phyloP scores from a whole-genome alignment of 2,329 filamentous ascomycete genomes.

The Dactylellina drechsleri region DNA sequence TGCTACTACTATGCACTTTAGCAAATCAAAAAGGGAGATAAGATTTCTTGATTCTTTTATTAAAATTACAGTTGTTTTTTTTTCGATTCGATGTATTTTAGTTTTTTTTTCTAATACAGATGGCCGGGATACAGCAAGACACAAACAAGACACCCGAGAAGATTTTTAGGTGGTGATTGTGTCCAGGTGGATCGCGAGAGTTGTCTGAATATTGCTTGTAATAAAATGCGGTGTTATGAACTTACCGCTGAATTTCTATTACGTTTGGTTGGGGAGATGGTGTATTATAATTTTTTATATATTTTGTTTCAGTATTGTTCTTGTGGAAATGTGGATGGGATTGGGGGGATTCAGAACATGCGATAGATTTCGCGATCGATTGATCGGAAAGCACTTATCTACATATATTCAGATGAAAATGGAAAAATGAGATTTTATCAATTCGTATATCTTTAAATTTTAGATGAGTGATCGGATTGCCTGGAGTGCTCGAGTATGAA shows the following conservation, averaged over 20 bases:
- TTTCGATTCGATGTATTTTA: slow-evolving; percentile 8
- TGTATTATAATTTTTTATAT: background rate
- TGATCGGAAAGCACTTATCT: too few species aligned
- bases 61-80: background rate
- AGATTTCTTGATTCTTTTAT: background rate
- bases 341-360: too few species aligned
- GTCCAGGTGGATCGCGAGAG: background rate
- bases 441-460: too few species aligned
- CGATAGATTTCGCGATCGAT: too few species aligned
- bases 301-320: slow-evolving; percentile 8
- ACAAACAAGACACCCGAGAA: background rate
- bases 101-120: background rate
- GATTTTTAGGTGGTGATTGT: background rate
- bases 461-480: background rate
- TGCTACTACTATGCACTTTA: too few species aligned
- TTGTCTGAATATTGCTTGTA: slow-evolving; percentile 3
- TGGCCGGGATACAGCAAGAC: background rate
- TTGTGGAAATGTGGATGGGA: too few species aligned
- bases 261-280: background rate
- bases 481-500: background rate
- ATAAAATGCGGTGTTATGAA: slow-evolving; percentile 15
- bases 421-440: too few species aligned
- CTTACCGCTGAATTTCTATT: slow-evolving; percentile 1
- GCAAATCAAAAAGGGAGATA: background rate
- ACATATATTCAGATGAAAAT: too few species aligned